Conservation (phyloP, 2,329 filamentous ascomycete genomes). For the Colletotrichum kahawae region DNA sequence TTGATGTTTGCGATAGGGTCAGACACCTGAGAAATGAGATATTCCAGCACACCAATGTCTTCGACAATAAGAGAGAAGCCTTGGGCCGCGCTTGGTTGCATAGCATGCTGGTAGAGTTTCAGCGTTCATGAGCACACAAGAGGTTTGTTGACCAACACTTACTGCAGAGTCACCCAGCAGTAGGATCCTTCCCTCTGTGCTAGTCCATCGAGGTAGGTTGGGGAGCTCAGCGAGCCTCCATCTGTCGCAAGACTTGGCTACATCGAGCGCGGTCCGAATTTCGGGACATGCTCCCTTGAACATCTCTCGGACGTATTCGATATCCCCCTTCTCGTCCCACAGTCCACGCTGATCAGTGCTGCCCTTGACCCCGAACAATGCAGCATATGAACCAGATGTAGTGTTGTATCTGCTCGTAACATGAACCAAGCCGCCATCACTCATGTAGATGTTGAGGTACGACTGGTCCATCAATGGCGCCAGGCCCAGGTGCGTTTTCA, state of each 20-base stretch:
- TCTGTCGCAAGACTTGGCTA: slow-evolving; percentile 22
- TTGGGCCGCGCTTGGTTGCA: not conserved
- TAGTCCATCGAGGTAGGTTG: slow-evolving; percentile 25
- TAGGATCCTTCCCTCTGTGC: slow-evolving; percentile 19
- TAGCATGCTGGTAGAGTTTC: not conserved
- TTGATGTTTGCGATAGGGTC: not conserved
- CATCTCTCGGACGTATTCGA: slow-evolving; percentile 21
- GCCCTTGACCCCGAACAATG: slow-evolving; percentile 23
- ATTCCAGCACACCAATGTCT: not conserved
- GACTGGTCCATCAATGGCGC: slow-evolving; percentile 20
- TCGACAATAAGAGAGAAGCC: not conserved
- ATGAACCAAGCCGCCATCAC: slow-evolving; percentile 10
- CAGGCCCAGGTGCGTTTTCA: not conserved
- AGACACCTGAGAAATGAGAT: not conserved
- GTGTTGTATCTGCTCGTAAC: slow-evolving; percentile 23
- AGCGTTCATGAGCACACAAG: rapidly evolving
- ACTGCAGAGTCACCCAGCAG: slow-evolving; percentile 25
- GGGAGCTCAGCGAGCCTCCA: slow-evolving; percentile 28
- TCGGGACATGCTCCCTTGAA: slow-evolving; percentile 20
- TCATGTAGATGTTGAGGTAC: slow-evolving; percentile 26
- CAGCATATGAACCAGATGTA: slow-evolving; percentile 6
- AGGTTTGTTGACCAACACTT: not conserved
- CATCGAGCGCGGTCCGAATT: slow-evolving; percentile 13
- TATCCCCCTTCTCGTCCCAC: slow-evolving; percentile 29
- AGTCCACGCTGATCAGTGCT: slow-evolving; percentile 25